Evolutionary conservation across 1,284 basidiomycete species (phyloP).

Genomic region (Sanghuangporus sanghuang): DNA sequence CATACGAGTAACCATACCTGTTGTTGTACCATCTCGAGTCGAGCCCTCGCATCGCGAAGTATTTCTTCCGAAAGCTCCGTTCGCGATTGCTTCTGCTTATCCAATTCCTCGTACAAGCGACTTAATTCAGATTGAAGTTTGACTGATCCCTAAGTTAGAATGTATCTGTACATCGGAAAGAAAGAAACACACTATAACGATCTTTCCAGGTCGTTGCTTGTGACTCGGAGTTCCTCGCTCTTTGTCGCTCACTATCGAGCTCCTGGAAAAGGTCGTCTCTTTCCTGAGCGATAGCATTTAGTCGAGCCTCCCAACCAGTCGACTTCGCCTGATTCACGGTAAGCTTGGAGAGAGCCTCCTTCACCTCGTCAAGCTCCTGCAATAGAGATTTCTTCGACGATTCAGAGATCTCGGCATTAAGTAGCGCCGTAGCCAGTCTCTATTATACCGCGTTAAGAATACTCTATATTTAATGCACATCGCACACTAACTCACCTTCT

Average conservation of each 20-base stretch:
- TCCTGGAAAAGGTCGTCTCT: slow-evolving; percentile 86
- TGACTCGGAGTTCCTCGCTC: slow-evolving; percentile 66
- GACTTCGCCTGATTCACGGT: slow-evolving; percentile 65
- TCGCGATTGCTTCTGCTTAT: slow-evolving; percentile 62
- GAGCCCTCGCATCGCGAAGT: slow-evolving; percentile 64
- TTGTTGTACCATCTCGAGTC: slow-evolving; percentile 58
- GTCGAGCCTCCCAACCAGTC: slow-evolving; percentile 61
- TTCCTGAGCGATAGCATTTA: slow-evolving; percentile 61
- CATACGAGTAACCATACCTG: slow-evolving; percentile 35
- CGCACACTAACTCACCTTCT: slow-evolving; percentile 47
- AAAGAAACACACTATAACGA: slow-evolving; percentile 45
- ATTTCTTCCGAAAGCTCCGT: slow-evolving; percentile 69
- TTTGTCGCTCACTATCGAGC: slow-evolving; percentile 66
- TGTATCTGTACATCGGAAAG: neutral
- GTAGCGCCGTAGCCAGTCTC: slow-evolving; percentile 75
- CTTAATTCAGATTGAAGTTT: slow-evolving; percentile 73
- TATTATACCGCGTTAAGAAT: slow-evolving; percentile 27
- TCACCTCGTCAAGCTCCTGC: slow-evolving; percentile 76
- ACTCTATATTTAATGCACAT: neutral
- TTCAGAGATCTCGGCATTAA: slow-evolving; percentile 82
- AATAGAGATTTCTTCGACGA: slow-evolving; percentile 70
- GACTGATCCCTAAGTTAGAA: slow-evolving; percentile 34
- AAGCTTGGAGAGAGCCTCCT: slow-evolving; percentile 61
- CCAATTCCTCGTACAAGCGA: slow-evolving; percentile 56
- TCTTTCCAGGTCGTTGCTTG: slow-evolving; percentile 59